These are phyloP conservation scores for Pontederia paniculata DNA, from an alignment of 176 grass and related monocot species.

Conservation along the genomic window DNA sequence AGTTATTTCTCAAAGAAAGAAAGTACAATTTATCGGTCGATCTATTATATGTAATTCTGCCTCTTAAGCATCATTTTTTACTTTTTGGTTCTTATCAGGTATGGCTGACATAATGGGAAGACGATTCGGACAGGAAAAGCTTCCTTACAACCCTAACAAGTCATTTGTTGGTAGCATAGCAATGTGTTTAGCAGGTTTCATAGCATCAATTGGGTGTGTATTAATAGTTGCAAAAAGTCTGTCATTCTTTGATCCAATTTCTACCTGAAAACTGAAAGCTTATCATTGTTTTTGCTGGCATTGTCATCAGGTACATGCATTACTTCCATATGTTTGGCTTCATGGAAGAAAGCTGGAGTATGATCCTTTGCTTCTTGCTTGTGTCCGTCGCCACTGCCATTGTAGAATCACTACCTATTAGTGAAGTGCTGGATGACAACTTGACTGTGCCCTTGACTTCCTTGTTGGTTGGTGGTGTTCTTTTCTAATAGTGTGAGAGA, in stretches of 20 bases:
- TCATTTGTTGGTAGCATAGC: slow-evolving; percentile 53
- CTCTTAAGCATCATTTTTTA: not conserved
- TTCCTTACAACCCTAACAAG: slow-evolving; percentile 66
- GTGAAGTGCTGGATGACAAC: slow-evolving; percentile 72
- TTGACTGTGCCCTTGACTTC: slow-evolving; percentile 56
- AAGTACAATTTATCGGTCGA: no score
- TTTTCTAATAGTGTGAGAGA: slow-evolving; percentile 25
- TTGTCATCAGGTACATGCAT: slow-evolving; percentile 58
- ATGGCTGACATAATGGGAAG: slow-evolving; percentile 77
- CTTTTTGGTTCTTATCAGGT: slow-evolving; percentile 30
- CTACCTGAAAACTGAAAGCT: not conserved
- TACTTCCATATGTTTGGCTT: slow-evolving; percentile 63
- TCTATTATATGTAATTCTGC: not conserved
- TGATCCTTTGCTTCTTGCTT: slow-evolving; percentile 30
- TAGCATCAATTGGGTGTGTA: slow-evolving; percentile 54
- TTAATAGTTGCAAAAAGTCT: not conserved
- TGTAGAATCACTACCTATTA: slow-evolving; percentile 66
- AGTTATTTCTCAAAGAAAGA: no score
- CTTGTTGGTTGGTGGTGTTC: slow-evolving; percentile 18
- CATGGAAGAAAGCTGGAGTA: slow-evolving; percentile 43
- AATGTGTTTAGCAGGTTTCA: slow-evolving; percentile 48
- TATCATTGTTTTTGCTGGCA: not conserved
- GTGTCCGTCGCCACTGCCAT: slow-evolving; percentile 38
- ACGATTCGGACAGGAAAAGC: slow-evolving; percentile 42
- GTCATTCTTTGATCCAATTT: not conserved